Conservation (phyloP, 352 stramenopile genomes). For the Globisporangium acanthophoron region DNA sequence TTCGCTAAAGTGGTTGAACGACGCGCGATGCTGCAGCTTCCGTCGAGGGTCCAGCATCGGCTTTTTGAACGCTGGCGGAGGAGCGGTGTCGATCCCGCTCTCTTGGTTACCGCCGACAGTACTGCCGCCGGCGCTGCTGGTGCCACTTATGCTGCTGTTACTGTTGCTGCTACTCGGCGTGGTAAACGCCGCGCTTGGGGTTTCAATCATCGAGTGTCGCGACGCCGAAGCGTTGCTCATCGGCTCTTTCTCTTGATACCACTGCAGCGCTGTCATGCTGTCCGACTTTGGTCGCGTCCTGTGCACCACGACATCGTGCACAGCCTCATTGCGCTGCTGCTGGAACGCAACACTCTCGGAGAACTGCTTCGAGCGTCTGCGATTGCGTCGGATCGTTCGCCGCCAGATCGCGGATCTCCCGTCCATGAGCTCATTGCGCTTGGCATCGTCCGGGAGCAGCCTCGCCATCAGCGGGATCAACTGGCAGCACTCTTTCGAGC, state of each 20-base stretch:
- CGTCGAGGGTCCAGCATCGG: conserved; percentile 43
- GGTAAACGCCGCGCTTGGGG: conserved; percentile 2
- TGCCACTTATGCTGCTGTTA: conserved; percentile 14
- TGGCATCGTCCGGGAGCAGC: conserved; percentile 59
- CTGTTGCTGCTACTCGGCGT: conserved; percentile 4
- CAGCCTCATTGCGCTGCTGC: conserved; percentile 44
- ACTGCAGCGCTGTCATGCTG: conserved; percentile 19
- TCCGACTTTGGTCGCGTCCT: conserved; percentile 50
- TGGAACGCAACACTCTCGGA: conserved; percentile 68
- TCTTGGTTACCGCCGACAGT: conserved; percentile 16
- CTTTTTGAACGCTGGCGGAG: conserved; percentile 21
- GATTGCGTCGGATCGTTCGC: conserved; percentile 49
- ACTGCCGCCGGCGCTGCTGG: conserved; percentile 13
- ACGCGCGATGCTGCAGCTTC: conserved; percentile 59
- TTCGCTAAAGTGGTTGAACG: conserved; percentile 60
- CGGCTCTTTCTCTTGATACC: conserved; percentile 9
- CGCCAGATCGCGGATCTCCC: conserved; percentile 60
- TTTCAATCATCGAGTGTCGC: conserved; percentile 36
- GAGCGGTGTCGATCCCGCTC: conserved; percentile 10
- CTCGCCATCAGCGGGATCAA: conserved; percentile 69
- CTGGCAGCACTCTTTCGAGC: conserved; percentile 61
- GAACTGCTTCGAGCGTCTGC: conserved; percentile 73
- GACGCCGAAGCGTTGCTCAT: not conserved
- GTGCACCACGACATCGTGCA: conserved; percentile 19
- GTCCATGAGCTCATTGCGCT: conserved; percentile 54